A percentile compares a stretch with the other conserved stretches of the same genome.
These are phyloP conservation scores for Quercus tomentella DNA, from an alignment of 331 rosid genomes.

Conservation along the genomic window DNA sequence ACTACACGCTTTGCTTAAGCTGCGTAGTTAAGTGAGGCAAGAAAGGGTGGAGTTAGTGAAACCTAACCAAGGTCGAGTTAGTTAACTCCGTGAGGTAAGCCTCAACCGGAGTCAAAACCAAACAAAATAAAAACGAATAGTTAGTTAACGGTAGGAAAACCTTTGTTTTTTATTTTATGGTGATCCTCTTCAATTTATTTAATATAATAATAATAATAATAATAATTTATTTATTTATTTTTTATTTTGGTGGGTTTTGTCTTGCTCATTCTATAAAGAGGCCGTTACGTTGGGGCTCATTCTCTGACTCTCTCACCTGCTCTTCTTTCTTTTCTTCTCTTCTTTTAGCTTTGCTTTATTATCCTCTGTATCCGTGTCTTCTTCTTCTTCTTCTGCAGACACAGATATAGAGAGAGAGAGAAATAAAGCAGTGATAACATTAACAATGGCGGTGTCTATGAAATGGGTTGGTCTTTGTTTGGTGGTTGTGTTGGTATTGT, in stretches of 20 bases:
- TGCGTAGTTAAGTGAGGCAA: too few relatives aligned
- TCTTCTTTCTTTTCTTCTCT: conserved; percentile 10
- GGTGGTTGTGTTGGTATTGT: conserved; percentile 35
- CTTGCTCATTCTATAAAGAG: conserved; percentile 50
- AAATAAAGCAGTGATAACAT: not conserved
- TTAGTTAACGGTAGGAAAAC: conserved; percentile 26
- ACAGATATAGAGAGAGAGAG: not conserved
- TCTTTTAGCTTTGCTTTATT: conserved; percentile 6
- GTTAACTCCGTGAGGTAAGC: conserved; percentile 14
- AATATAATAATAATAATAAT: too few relatives aligned
- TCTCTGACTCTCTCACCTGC: conserved; percentile 44
- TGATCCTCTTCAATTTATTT: too few relatives aligned
- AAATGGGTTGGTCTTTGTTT: conserved; percentile 28
- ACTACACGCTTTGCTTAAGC: too few relatives aligned
- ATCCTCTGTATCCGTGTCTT: conserved; percentile 19
- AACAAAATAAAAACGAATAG: not conserved
- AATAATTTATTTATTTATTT: not conserved
- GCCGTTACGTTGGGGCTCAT: conserved; percentile 45
- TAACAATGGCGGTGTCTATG: conserved; percentile 51
- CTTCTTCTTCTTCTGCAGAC: not conserved
- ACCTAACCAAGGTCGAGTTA: conserved; percentile 24
- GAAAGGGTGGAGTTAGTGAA: not conserved
- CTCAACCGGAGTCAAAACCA: conserved; percentile 21
- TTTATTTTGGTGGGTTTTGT: conserved; percentile 14
- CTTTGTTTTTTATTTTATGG: not conserved